These are phyloP conservation scores for Paecilomyces niveus DNA, from an alignment of 2,329 filamentous ascomycete species.

Conservation along the genomic window DNA sequence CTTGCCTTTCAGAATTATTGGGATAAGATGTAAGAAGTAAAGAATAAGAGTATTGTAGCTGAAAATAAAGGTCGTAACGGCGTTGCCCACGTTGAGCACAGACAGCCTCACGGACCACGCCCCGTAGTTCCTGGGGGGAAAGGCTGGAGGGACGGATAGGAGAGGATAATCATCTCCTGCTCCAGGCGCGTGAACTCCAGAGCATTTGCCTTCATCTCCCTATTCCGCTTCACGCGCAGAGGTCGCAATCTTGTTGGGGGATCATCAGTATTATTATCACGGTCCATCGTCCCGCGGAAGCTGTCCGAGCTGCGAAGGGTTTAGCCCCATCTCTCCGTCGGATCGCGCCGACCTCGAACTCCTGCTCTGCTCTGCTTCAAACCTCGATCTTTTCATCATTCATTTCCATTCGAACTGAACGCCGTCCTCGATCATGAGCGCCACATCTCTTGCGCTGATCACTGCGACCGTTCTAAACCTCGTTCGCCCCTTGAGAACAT, in stretches of 20 bases:
- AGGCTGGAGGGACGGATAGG: not conserved
- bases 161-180: not conserved
- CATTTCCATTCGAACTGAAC: not conserved
- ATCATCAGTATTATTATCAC: not conserved
- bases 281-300: not conserved
- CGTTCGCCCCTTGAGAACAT: not conserved
- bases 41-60: not conserved
- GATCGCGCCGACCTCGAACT: not conserved
- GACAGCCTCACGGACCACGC: slow-evolving; percentile 2
- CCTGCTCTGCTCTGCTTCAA: not conserved
- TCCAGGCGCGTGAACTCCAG: too few relatives aligned
- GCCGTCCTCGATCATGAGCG: not conserved
- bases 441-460: not conserved
- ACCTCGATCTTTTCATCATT: not conserved
- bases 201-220: too few relatives aligned
- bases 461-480: not conserved
- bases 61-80: not conserved
- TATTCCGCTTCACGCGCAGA: not conserved
- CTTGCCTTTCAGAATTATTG: not conserved
- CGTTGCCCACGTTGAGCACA: not conserved
- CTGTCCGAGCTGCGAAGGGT: not conserved
- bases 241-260: not conserved
- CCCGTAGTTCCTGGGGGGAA: not conserved
- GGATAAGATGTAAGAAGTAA: not conserved
- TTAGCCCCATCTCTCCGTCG: not conserved